Conservation (phyloP, 768 basidiomycete genomes). For the Pulveroboletus sp. region DNA sequence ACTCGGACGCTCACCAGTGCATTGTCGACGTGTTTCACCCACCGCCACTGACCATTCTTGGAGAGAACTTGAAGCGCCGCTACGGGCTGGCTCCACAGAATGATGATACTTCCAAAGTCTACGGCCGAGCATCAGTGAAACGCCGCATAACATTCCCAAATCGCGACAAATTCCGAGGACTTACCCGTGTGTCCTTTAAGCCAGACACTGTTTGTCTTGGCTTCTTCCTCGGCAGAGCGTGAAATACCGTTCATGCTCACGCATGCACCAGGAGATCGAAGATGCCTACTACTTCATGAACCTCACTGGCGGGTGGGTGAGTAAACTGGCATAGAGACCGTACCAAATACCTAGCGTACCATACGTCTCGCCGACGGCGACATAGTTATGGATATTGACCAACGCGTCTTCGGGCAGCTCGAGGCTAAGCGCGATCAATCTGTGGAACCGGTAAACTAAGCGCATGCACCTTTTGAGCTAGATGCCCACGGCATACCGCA, state of each 20-base stretch:
- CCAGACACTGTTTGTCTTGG: conserved; percentile 50
- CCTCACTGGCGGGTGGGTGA: conserved; percentile 37
- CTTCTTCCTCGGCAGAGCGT: conserved; percentile 45
- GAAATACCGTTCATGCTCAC: background rate
- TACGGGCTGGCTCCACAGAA: conserved; percentile 59
- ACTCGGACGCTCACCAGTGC: conserved; percentile 39
- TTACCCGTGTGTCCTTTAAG: conserved; percentile 56
- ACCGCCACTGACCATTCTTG: conserved; percentile 49
- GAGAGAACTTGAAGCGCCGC: conserved; percentile 53
- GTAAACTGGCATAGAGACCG: background rate
- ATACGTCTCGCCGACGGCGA: conserved; percentile 38
- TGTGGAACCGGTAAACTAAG: conserved; percentile 11
- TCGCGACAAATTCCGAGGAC: background rate
- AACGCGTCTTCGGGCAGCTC: conserved; percentile 52
- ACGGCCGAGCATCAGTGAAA: background rate
- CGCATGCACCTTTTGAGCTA: background rate
- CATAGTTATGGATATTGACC: conserved; percentile 42
- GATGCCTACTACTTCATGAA: conserved; percentile 61
- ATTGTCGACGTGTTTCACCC: conserved; percentile 55
- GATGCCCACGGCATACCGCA: conserved; percentile 31
- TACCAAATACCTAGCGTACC: conserved; percentile 24
- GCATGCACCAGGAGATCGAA: background rate
- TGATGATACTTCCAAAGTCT: conserved; percentile 52
- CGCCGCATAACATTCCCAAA: background rate
- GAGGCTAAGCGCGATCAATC: conserved; percentile 47